Conservation (phyloP, 2,329 filamentous ascomycete species). For the Elsinoe necatrix region DNA sequence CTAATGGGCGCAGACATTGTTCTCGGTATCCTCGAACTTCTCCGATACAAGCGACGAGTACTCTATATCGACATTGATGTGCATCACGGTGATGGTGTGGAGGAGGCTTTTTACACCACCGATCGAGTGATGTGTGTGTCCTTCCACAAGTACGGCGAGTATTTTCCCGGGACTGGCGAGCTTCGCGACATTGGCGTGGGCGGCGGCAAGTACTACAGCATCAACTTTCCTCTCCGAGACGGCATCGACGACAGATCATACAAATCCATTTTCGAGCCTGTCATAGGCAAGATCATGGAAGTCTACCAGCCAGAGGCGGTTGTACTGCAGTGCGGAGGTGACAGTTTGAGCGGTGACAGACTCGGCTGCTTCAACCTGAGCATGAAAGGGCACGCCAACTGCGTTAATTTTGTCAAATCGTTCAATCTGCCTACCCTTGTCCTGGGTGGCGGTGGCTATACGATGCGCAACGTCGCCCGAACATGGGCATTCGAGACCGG, state of each 20-base stretch:
- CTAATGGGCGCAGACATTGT: conserved; percentile 48
- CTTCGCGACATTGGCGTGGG: conserved; percentile 60
- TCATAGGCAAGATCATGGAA: conserved; percentile 60
- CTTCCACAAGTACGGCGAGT: conserved; percentile 66
- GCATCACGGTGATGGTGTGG: conserved; percentile 60
- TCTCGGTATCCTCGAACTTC: conserved; percentile 55
- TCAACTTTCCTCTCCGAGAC: conserved; percentile 62
- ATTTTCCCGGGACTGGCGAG: conserved; percentile 62
- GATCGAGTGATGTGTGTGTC: conserved; percentile 64
- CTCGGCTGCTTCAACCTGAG: conserved; percentile 63
- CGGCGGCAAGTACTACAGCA: conserved; percentile 58
- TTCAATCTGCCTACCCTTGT: conserved; percentile 59
- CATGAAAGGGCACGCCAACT: conserved; percentile 63
- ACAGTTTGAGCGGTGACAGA: conserved; percentile 58
- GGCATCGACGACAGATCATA: conserved; percentile 59
- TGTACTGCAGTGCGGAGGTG: conserved; percentile 60
- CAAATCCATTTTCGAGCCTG: conserved; percentile 60
- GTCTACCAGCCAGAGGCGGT: conserved; percentile 60
- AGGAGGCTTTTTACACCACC: conserved; percentile 64
- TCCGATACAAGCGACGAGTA: conserved; percentile 56
- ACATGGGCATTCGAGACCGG: conserved; percentile 63
- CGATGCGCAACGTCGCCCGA: conserved; percentile 56
- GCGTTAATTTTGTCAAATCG: conserved; percentile 60
- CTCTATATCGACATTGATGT: conserved; percentile 62
- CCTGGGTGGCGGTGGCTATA: conserved; percentile 60